Percentiles rank a stretch among this genome's conserved stretches.
These are phyloP conservation scores for Penicillium mononematosum DNA, from an alignment of 495 filamentous ascomycete genomes.

Conservation along the genomic window DNA sequence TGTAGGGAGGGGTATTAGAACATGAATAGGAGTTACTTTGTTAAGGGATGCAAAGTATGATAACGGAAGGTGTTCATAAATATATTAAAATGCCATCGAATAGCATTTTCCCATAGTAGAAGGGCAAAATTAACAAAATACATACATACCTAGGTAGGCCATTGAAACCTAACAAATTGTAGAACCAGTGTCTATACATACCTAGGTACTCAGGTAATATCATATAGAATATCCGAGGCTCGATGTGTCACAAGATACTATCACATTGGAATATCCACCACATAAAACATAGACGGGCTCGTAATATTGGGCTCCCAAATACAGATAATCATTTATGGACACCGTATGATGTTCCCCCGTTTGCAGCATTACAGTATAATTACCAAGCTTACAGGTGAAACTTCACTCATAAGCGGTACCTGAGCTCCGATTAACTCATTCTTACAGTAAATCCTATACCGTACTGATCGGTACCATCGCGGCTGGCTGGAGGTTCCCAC, in stretches of 20 bases:
- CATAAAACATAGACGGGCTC: neutral
- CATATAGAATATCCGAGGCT: conserved; percentile 1
- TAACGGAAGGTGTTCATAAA: neutral
- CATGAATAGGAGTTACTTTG: neutral
- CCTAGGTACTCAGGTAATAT: neutral
- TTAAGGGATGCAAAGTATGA: neutral
- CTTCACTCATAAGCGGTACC: conserved; percentile 3
- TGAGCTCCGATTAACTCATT: conserved; percentile 13
- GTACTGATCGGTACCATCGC: conserved; percentile 14
- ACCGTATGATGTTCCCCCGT: conserved; percentile 19
- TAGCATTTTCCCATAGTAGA: neutral
- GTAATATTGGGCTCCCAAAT: conserved; percentile 5
- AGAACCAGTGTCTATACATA: neutral
- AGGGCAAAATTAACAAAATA: neutral
- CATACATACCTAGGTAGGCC: neutral
- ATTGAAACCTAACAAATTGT: neutral
- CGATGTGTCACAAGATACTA: conserved; percentile 3
- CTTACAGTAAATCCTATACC: conserved; percentile 16
- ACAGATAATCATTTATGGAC: neutral
- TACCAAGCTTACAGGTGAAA: conserved; percentile 12
- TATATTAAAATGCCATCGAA: neutral
- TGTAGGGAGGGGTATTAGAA: neutral
- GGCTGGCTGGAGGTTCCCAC: neutral
- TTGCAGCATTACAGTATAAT: conserved; percentile 22
- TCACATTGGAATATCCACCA: neutral